These are phyloP conservation scores for Speleostelium caveatum DNA, from an alignment of 78 protist genomes.

Conservation along the genomic window DNA sequence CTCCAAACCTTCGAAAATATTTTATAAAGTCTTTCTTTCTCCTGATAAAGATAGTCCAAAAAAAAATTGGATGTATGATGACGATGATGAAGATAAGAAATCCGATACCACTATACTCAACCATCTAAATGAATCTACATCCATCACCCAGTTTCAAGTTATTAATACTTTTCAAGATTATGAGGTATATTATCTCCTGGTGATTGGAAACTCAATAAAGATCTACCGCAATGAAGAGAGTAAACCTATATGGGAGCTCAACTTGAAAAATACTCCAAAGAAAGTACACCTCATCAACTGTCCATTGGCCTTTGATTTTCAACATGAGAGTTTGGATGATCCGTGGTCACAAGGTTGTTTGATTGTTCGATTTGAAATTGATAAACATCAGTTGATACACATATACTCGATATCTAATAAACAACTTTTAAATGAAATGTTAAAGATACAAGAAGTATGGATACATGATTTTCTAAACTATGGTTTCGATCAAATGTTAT, in stretches of 20 bases:
- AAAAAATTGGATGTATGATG: too few relatives aligned
- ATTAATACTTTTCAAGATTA: too few relatives aligned
- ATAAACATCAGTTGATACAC: neutral
- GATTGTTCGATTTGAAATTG: neutral
- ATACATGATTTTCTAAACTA: slow-evolving; percentile 10
- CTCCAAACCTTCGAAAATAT: too few relatives aligned
- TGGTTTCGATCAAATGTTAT: slow-evolving; percentile 36
- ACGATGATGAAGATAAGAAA: too few relatives aligned
- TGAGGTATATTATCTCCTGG: neutral
- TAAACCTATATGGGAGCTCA: neutral
- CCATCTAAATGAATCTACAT: too few relatives aligned
- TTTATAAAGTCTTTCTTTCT: too few relatives aligned
- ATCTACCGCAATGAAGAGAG: neutral
- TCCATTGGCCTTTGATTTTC: neutral
- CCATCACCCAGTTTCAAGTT: too few relatives aligned
- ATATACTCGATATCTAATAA: slow-evolving; percentile 21
- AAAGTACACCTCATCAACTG: neutral
- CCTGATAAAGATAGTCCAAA: too few relatives aligned
- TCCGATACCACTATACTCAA: too few relatives aligned
- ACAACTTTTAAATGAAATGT: slow-evolving; percentile 5
- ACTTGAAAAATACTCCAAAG: neutral
- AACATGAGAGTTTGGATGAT: neutral
- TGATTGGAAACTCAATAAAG: neutral
- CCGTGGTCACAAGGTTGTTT: slow-evolving; percentile 30
- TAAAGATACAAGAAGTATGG: slow-evolving; percentile 25